Evolutionary conservation across 768 basidiomycete genomes (phyloP).

Genomic region (Podaxis sp.): DNA sequence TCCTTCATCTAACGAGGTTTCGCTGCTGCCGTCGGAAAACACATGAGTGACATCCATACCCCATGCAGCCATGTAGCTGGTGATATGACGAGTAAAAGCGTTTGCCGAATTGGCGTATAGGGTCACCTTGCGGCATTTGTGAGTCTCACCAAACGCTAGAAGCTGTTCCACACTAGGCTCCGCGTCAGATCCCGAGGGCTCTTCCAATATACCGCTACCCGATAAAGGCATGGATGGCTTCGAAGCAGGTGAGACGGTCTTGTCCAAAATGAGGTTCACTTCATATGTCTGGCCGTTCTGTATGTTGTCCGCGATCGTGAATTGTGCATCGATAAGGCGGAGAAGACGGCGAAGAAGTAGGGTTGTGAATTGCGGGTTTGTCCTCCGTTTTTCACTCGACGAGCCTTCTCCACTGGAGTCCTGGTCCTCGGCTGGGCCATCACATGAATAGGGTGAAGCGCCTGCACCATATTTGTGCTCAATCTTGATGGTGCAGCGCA

Average conservation of each 20-base stretch:
- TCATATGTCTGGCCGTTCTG: constrained; percentile 60
- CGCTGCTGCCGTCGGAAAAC: constrained; percentile 49
- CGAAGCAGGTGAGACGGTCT: constrained; percentile 45
- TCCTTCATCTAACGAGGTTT: constrained; percentile 1
- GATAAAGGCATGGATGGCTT: constrained; percentile 4
- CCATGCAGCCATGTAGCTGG: constrained; percentile 92
- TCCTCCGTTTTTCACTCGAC: constrained; percentile 36
- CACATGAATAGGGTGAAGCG: constrained; percentile 22
- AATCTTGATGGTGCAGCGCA: constrained; percentile 46
- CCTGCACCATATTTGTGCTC: constrained; percentile 43
- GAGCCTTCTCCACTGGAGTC: constrained; percentile 19
- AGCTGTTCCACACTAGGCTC: constrained; percentile 86
- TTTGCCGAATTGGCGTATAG: constrained; percentile 86
- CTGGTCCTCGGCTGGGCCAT: constrained; percentile 16
- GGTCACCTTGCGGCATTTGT: constrained; percentile 81
- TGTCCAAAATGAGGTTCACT: constrained; percentile 62
- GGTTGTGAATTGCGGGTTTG: constrained; percentile 41
- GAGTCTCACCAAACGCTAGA: constrained; percentile 71
- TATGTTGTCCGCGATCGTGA: constrained; percentile 31
- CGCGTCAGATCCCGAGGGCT: constrained; percentile 52
- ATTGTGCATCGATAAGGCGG: constrained; percentile 48
- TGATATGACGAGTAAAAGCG: constrained; percentile 89
- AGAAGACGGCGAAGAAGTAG: constrained; percentile 62
- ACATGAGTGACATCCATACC: constrained; percentile 90
- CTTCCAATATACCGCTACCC: constrained; percentile 30